Evolutionary conservation across 164 flowering plant species (phyloP), one percentile per base, ranked within the genome.

Genomic region (Aristolochia fimbriata): DNA sequence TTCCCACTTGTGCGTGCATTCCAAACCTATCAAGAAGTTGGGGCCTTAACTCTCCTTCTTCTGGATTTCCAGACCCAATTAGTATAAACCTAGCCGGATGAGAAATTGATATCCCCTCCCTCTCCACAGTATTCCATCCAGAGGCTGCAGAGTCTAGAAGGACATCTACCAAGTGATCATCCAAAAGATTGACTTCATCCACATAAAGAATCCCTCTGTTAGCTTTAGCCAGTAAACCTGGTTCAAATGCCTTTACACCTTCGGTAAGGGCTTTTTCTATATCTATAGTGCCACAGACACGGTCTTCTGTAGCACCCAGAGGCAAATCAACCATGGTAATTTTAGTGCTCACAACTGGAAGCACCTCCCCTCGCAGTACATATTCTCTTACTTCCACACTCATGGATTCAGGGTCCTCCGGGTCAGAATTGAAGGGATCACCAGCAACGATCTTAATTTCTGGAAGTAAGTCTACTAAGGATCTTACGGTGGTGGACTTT

Each of bases 311-410:
- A 20, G 96, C 96, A 66, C 98, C 96, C 63, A 92, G 72, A 10
- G 96, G 98, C 69, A 92, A 76, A 77, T 92, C 98, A 74, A 89
- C 98, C 98, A 92, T 92, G 72, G 79, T 92, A 71, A 92, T 87
- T 65, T 87, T 89, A 25, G 90, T 83, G 22, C 62, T 60, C n/a
- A 70, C 57, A 6, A 82, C 70, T 1, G 79, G 45, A 15, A 92
- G 77, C 37, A 77, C 27, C 54, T 85, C 93, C 15, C 96, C 96
- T 55, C 65, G 78, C 48, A 71, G 1, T 3, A 81, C 19, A 4
- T 74, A 76, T 57, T 85, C 96, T 60, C 96, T 73, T 7, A 92
- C 98, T 74, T 92, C 98, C 43, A 80, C 58, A 0, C 96, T 93
- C 94, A 89, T 90, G 7, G 81, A 73, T 66, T 92, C 96, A 1